Base-by-base conservation (phyloP, 1,284 basidiomycete species). In the Ceraceosorus guamensis region DNA sequence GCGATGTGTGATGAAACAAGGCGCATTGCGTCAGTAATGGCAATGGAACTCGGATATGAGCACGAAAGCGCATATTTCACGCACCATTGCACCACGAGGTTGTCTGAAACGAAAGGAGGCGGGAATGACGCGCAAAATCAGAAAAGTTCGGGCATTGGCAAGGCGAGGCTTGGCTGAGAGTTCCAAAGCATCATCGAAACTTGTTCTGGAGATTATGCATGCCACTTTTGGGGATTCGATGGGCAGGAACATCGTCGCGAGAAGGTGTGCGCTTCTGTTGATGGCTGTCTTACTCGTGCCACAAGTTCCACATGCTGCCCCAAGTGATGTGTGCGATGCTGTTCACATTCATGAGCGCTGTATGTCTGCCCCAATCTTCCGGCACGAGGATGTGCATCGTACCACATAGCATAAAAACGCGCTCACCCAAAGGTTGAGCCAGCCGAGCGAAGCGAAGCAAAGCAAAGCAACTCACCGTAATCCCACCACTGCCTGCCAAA, bases 401-500 rank as follows among this genome's bases (percentile, higher is more conserved):
- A 3, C 3, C 24, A 24, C 24, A 24, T 3, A 24, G 24, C 24
- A 24, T 3, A 24, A 3, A 24, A 24, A 24, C 3, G 24, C 24
- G 24, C 24, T 24, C 24, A 24, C 24, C 24, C 24, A 24, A 24
- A 24, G 24, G 24, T 24, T 24, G 24, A 24, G 24, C 24, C 24
- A 24, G 24, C 24, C 24, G 24, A 24, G 24, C 24, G 24, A 24
- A 24, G 39, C 39, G 2, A 11, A 41, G 39, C 39, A 41, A 41
- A 16, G 16, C 39, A 41, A 11, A 41, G 8, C 52, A 18, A 70
- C 80, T 61, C 65, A 81, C 81, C 82, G 71, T 84, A 84, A 66
- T 84, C 82, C 81, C 81, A 84, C 82, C 82, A 83, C 33, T 77
- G 65, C 56, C 81, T 69, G 4, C 83, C 83, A 41, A 80, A 77